Conservation (phyloP, 2,329 filamentous ascomycete species). For the Bipolaris gigantea region DNA sequence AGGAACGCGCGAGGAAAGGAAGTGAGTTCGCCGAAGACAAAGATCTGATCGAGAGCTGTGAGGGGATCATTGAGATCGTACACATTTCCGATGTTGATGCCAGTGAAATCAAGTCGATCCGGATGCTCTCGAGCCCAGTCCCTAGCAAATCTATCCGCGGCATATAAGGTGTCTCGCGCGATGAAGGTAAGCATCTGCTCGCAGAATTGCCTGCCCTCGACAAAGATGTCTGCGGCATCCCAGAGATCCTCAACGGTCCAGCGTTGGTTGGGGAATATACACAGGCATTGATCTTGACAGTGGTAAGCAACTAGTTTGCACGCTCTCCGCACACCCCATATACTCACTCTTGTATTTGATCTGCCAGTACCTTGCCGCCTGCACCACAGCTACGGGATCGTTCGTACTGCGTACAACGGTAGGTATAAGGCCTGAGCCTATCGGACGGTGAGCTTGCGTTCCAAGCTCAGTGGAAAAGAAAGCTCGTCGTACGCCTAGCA, state of each 20-base stretch:
- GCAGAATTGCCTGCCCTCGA: slow-evolving; percentile 34
- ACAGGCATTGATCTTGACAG: slow-evolving; percentile 19
- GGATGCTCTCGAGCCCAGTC: slow-evolving; percentile 28
- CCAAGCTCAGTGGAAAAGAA: slow-evolving; percentile 39
- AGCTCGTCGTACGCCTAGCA: slow-evolving; percentile 15
- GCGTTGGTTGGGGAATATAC: slow-evolving; percentile 31
- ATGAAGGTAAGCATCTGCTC: slow-evolving; percentile 35
- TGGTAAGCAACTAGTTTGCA: not conserved
- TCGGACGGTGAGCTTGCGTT: slow-evolving; percentile 17
- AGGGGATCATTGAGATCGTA: slow-evolving; percentile 24
- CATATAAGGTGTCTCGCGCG: slow-evolving; percentile 24
- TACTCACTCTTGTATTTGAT: slow-evolving; percentile 22
- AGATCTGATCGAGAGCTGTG: slow-evolving; percentile 34
- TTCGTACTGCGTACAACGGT: slow-evolving; percentile 32
- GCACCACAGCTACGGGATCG: slow-evolving; percentile 17
- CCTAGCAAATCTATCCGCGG: slow-evolving; percentile 22
- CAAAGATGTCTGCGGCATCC: slow-evolving; percentile 39
- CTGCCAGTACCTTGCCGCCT: slow-evolving; percentile 27
- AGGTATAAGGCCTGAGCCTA: slow-evolving; percentile 19
- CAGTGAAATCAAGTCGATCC: slow-evolving; percentile 24
- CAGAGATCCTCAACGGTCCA: slow-evolving; percentile 40
- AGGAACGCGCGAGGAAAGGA: slow-evolving; percentile 34
- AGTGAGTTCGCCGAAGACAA: slow-evolving; percentile 27
- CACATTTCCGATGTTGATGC: slow-evolving; percentile 15
- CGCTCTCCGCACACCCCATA: not conserved